phyloP scores from a whole-genome alignment of 2,329 filamentous ascomycete genomes.

The Talaromyces sp. region DNA sequence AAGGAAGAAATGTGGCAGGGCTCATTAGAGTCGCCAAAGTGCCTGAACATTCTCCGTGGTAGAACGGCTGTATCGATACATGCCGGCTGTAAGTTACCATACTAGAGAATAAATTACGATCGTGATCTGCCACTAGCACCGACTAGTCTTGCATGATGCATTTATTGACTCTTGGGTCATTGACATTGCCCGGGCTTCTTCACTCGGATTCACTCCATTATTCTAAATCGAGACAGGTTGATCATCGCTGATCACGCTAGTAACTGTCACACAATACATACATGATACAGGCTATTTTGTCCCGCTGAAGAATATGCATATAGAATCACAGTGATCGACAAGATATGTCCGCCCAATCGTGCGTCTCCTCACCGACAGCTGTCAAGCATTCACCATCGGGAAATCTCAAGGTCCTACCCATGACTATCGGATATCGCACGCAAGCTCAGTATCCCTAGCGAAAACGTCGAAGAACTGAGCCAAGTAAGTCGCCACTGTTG shows the following conservation, averaged over 20 bases:
- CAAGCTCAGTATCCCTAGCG: not conserved
- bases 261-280: not conserved
- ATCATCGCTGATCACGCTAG: not conserved
- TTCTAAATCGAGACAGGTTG: not conserved
- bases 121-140: not conserved
- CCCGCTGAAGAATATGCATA: not conserved
- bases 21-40: not conserved
- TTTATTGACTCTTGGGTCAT: no score
- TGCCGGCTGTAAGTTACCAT: not conserved
- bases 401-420: not conserved
- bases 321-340: not conserved
- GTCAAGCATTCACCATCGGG: not conserved
- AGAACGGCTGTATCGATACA: not conserved
- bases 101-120: not conserved
- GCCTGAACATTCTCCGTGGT: not conserved
- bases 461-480: not conserved
- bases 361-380: not conserved
- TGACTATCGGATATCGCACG: not conserved
- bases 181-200: no score
- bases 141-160: not conserved
- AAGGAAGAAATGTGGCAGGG: no score
- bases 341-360: not conserved
- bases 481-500: no score
- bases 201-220: not conserved
- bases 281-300: not conserved